Conservation (phyloP, 192 early-diverging fungal genomes). For the Chytriomyces sp. region DNA sequence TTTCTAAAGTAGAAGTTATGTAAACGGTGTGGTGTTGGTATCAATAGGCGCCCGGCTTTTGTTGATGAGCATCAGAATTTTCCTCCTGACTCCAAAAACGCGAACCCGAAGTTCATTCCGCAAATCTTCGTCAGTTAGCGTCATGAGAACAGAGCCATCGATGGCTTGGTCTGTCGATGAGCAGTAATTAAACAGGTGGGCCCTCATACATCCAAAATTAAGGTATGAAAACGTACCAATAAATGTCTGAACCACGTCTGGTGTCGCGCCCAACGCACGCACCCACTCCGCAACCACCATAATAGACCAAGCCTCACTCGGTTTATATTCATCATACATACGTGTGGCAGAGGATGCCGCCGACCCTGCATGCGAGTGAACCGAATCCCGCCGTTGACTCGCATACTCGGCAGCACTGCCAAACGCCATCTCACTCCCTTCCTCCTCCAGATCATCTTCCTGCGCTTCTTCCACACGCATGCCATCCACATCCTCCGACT, state of each 20-base stretch:
- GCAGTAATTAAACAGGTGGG: not conserved
- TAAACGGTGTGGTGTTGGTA: too few species aligned
- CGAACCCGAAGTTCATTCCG: slow-evolving; percentile 3
- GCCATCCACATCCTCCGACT: not conserved
- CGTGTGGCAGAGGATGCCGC: not conserved
- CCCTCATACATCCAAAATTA: not conserved
- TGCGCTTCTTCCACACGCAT: not conserved
- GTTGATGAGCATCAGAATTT: slow-evolving; percentile 21
- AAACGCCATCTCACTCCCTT: not conserved
- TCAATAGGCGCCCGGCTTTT: too few species aligned
- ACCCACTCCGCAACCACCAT: slow-evolving; percentile 23
- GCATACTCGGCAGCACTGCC: not conserved
- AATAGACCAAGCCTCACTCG: not conserved
- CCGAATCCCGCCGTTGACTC: not conserved
- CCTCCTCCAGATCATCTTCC: not conserved
- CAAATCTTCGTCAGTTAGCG: not conserved
- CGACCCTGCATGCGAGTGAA: not conserved
- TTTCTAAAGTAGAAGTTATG: too few species aligned
- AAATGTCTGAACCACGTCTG: not conserved
- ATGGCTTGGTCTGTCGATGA: not conserved
- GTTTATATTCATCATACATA: not conserved
- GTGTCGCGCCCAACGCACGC: not conserved
- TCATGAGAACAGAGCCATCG: slow-evolving; percentile 13
- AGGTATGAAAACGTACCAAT: not conserved
- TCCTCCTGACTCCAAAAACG: not conserved